phyloP scores from a whole-genome alignment of 345 rosid species.

The Populus nigra region DNA sequence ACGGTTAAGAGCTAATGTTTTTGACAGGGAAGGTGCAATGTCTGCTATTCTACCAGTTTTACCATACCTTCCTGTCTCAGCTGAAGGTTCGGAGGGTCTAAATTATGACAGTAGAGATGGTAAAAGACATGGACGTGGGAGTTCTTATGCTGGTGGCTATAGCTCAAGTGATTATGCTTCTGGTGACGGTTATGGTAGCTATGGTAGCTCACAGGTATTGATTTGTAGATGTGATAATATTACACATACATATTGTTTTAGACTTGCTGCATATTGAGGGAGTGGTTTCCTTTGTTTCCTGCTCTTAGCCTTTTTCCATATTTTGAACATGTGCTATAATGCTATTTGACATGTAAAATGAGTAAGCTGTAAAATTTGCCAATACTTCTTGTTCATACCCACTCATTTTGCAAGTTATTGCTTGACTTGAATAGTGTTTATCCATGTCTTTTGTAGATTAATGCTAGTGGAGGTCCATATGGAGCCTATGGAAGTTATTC shows the following conservation, averaged over 20 bases:
- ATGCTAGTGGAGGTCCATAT: constrained; percentile 66
- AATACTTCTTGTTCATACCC: background rate
- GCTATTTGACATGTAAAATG: background rate
- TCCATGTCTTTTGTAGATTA: constrained; percentile 48
- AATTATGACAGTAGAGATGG: constrained; percentile 67
- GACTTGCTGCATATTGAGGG: background rate
- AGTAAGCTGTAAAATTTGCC: background rate
- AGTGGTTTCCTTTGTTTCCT: background rate
- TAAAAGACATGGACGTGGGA: constrained; percentile 73
- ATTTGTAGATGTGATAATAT: background rate
- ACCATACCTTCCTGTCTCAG: constrained; percentile 79
- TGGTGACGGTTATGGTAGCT: constrained; percentile 64
- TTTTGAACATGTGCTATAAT: background rate
- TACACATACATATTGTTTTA: background rate
- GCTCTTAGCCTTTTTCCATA: background rate
- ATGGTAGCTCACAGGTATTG: constrained; percentile 70
- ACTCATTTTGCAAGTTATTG: background rate
- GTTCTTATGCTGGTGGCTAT: constrained; percentile 70
- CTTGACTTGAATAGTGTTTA: constrained; percentile 5
- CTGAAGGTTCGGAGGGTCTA: constrained; percentile 53
- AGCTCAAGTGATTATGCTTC: constrained; percentile 57
- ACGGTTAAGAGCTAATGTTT: constrained; percentile 79
- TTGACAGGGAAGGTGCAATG: constrained; percentile 82
- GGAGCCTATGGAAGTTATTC: constrained; percentile 87
- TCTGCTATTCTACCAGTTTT: constrained; percentile 79